A percentile compares a stretch with the other conserved stretches of the same genome.
Evolutionary conservation across 352 stramenopile genomes (phyloP).

Genomic region (Phytophthora nicotianae): DNA sequence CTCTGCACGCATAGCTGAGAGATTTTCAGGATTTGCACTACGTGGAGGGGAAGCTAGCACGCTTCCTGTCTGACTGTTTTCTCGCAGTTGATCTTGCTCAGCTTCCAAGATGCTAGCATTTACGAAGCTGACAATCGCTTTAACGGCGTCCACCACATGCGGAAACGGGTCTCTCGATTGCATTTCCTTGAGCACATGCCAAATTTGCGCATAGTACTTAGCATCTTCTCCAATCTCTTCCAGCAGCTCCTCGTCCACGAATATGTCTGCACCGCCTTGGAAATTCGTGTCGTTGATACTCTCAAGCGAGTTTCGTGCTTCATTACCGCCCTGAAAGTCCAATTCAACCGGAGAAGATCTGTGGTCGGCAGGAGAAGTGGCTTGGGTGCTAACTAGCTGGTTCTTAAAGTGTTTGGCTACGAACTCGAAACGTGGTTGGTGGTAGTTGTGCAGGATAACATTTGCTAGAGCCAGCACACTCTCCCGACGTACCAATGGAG

Average conservation of each 20-base stretch:
- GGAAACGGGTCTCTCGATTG: conserved; percentile 90
- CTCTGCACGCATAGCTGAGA: conserved; percentile 17
- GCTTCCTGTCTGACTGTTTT: conserved; percentile 33
- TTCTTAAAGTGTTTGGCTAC: conserved; percentile 86
- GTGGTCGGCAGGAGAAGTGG: conserved; percentile 3
- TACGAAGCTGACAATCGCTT: conserved; percentile 68
- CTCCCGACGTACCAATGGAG: conserved; percentile 83
- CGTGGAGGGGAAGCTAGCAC: conserved; percentile 34
- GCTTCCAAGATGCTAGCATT: conserved; percentile 61
- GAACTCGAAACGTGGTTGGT: conserved; percentile 84
- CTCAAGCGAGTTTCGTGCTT: conserved; percentile 12
- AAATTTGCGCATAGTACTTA: conserved; percentile 89
- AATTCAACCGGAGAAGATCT: conserved; percentile 11
- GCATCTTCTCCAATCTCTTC: conserved; percentile 58
- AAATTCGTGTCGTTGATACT: conserved; percentile 21
- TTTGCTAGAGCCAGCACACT: conserved; percentile 84
- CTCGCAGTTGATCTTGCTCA: conserved; percentile 56
- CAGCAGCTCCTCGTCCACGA: conserved; percentile 51
- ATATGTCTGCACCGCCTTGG: conserved; percentile 27
- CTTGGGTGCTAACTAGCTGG: conserved; percentile 23
- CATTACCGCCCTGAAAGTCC: conserved; percentile 18
- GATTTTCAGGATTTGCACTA: conserved; percentile 25
- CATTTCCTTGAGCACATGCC: conserved; percentile 82
- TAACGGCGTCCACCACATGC: conserved; percentile 62
- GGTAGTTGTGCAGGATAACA: conserved; percentile 87